phyloP scores from a whole-genome alignment of 1,284 basidiomycete species.

The Cutaneotrichosporon sp. region DNA sequence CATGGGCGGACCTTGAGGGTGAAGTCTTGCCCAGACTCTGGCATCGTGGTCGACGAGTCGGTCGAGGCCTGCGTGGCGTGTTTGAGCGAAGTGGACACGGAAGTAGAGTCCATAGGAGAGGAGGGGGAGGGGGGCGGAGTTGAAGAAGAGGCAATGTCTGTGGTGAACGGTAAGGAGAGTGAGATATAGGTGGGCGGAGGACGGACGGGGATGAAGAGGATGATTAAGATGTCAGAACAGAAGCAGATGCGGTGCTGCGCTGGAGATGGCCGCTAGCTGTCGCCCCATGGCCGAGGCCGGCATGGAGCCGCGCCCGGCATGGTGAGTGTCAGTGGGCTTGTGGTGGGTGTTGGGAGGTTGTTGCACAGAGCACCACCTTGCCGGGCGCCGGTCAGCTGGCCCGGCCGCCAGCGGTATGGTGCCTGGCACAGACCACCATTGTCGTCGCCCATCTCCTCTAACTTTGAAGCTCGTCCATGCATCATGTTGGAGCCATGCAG shows the following conservation, averaged over 20 bases:
- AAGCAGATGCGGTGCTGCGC: neutral
- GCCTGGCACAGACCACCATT: neutral
- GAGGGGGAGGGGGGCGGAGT: neutral
- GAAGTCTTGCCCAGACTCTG: constrained; percentile 1
- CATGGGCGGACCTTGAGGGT: constrained; percentile 30
- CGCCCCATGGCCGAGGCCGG: neutral
- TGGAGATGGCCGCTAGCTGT: neutral
- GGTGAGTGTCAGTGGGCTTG: neutral
- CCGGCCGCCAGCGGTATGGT: neutral
- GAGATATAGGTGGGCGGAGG: neutral
- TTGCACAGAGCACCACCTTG: neutral
- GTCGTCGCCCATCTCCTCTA: neutral
- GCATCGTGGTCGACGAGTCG: neutral
- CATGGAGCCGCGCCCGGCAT: neutral
- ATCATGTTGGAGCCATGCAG: no score
- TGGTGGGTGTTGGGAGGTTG: neutral
- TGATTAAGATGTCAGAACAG: neutral
- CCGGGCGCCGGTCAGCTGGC: neutral
- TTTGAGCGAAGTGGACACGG: neutral
- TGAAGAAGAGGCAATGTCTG: neutral
- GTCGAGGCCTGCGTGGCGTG: neutral
- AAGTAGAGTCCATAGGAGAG: neutral
- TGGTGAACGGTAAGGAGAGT: neutral
- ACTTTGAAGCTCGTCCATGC: neutral
- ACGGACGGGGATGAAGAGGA: neutral